These are phyloP conservation scores for Pythium grandisporangium DNA, from an alignment of 352 stramenopile species.

Conservation along the genomic window DNA sequence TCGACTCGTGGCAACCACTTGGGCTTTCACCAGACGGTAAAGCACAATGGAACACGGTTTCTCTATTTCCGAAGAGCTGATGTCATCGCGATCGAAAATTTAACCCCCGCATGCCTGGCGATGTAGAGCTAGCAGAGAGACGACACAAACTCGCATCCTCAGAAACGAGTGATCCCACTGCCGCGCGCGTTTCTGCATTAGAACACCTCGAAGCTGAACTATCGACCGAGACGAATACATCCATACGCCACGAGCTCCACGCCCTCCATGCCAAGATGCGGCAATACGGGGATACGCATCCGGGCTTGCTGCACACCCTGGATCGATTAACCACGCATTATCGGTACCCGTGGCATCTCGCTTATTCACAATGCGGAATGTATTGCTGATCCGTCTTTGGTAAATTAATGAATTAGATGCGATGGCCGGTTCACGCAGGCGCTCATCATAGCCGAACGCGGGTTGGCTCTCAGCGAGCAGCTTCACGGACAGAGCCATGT, in stretches of 20 bases:
- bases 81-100: too few relatives aligned
- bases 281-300: conserved; percentile 25
- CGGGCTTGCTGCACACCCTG: conserved; percentile 28
- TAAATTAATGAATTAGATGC: too few relatives aligned
- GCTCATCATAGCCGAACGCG: conserved; percentile 24
- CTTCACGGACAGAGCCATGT: conserved; percentile 20
- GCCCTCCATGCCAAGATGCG: conserved; percentile 39
- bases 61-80: too few relatives aligned
- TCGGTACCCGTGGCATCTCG: background rate
- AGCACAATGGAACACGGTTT: too few relatives aligned
- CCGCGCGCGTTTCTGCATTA: conserved; percentile 2
- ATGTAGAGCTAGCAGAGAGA: conserved; percentile 6
- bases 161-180: conserved; percentile 1
- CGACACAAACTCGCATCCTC: background rate
- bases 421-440: conserved; percentile 13
- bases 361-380: too few relatives aligned
- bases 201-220: conserved; percentile 11
- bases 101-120: too few relatives aligned
- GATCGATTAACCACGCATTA: conserved; percentile 12
- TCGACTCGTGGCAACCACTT: conserved; percentile 43
- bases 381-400: too few relatives aligned
- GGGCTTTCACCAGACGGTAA: conserved; percentile 31
- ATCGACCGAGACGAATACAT: conserved; percentile 17
- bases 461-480: conserved; percentile 27
- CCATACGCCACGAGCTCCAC: conserved; percentile 36